Evolutionary conservation across 139 green algal species (phyloP), one percentile per base, ranked within the genome.

Genomic region (Chlamydomonas eustigma): DNA sequence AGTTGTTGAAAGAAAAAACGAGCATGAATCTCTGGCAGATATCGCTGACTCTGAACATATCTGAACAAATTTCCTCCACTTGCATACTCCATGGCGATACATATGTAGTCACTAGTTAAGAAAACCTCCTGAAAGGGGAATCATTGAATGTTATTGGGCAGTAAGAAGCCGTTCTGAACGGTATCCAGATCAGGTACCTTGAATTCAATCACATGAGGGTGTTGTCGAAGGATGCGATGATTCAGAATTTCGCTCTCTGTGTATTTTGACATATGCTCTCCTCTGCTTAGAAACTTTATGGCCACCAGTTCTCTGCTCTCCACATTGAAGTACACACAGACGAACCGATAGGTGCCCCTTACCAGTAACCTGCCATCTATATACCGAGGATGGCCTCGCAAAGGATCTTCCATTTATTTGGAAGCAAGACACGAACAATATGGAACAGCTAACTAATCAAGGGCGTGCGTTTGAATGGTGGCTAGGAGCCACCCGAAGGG

Each of bases 231-330:
- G 51, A 87, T 87, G 5, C 94, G 80, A 76, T 98, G 94, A 74
- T 98, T 98, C 32, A 97, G 77, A 64, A 98, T 95, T 76, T 98
- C 94, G 5, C 93, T 86, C 81, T 97, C 88, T 38, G 98, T 94
- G 87, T 98, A 98, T 71, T 97, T 94, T 72, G 88, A 94, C 12
- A 88, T 79, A 80, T 86, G 84, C 2, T 85, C 82, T 5, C 82
- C 85, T 0, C 85, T 75, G 65, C 86, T 80, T 18, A 88, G 88
- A 70, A 90, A 88, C 81, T 90, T 92, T 39, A 89, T 83, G 4
- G 87, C 87, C 52, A 31, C 52, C 51, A 82, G 84, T 8, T 94
- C 82, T 68, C 92, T 84, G 18, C 88, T 88, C 18, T 31, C 52
- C 44, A 58, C 44, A 18, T 58, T 68, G 52, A 68, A 37, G 52